Base-by-base conservation (phyloP, 108 stramenopile genomes). In the Pseudonitzschia delicatissima region DNA sequence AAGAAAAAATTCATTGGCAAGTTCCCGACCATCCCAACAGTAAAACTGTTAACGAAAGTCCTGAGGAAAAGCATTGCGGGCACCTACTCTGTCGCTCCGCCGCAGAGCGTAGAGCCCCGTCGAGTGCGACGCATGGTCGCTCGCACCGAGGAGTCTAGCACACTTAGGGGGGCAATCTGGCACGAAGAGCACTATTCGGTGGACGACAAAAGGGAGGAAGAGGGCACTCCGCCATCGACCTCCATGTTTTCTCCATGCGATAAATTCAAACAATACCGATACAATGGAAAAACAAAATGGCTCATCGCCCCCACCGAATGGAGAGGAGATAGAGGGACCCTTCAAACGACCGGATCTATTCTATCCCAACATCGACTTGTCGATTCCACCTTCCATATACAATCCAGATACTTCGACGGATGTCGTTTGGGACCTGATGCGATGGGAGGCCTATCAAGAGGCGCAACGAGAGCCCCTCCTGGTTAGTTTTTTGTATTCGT, bases 401-500 rank as follows among this genome's bases (percentile, higher is more conserved):
- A 61, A 65, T 73, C 64, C 62, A 5, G 64, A 71, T 15, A 52
- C 60, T 0, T 51, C 27, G 21, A 65, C 67, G 15, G 87, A 88
- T 57, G 65, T 75, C 23, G 87, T 88, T 28, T 88, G 87, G 87
- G 84, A 85, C 47, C 42, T 84, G 25, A 69, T 88, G 74, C 85
- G 83, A 31, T 72, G 82, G 59, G 85, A 86, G 67, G 88, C 88
- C 51, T 72, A 75, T 25, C 74, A 79, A 63, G 87, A 92, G 62
- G 83, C 87, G 9, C 67, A 76, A 50, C 67, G 81, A 48, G 94
- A 93, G 69, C 90, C 94, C 23, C 72, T 95, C 35, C 76, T 95
- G 39, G 91, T 91, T 5, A 83, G 82, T 17, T 95, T 91, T 73
- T 67, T 95, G 28, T 79, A 90, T 67, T 82, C 83, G 35, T 84